Base-by-base conservation (phyloP, 306 rosid genomes). In the Psophocarpus tetragonolobus region DNA sequence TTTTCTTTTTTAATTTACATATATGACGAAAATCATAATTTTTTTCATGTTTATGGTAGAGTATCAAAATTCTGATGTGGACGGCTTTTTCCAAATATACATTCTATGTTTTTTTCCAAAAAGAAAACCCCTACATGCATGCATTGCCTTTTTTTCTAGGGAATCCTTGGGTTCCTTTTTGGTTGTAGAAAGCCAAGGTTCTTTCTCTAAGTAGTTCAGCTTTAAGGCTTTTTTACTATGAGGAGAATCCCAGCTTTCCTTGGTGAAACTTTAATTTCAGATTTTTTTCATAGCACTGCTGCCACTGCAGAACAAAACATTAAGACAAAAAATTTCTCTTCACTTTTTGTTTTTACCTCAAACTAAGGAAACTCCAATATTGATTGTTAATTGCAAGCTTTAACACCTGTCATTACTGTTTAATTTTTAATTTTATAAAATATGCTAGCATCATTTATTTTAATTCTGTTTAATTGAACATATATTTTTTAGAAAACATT, bases 121-220 rank as follows among this genome's bases (percentile, higher is more conserved):
- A 36, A 9, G 21, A 35, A 35, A 29, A 30, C 1, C 17, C 23
- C 45, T 63, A 17, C 70, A 35, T 35, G 70, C 70, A 36, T 64
- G 48, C 30, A 64, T 35, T 3, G 4, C 23, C 27, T 3, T 15
- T 32, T 24, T 27, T 64, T 20, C 29, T 9, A 48, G 30, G 70
- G 70, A 64, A 64, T 64, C 24, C 26, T 20, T 20, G 29, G 20
- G 47, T 38, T 35, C 15, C 17, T 36, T 64, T 64, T 64, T 8
- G 70, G 70, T 18, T 64, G 17, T 64, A 64, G 48, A 64, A 64
- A 35, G 70, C n/a, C 48, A 18, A 17, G 70, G 47, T 64, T 64
- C 70, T 18, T 36, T 64, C 48, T 36, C 47, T 64, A 10, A 64
- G 18, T 35, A 1, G n/a, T 8, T 64, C 70, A 17, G 42, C 70